Evolutionary conservation across 257 asterid genomes (phyloP).

Genomic region (Solanum neorickii): DNA sequence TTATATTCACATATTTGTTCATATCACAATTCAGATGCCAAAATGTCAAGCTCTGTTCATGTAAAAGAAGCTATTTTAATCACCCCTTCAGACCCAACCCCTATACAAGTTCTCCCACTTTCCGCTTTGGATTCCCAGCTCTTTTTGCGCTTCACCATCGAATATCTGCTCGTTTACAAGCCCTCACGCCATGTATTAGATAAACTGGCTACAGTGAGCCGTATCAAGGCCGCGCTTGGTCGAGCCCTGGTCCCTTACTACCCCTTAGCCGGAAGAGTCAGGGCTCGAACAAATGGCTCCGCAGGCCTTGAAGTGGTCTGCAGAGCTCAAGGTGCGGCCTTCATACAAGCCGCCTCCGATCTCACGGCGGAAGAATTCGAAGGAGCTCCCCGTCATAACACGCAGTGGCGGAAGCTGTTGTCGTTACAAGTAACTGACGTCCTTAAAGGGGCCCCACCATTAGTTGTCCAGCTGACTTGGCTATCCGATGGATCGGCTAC

Average conservation of each 20-base stretch:
- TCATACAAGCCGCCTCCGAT: constrained; percentile 35
- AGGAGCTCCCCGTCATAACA: constrained; percentile 16
- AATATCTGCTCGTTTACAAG: constrained; percentile 40
- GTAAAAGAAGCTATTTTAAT: constrained; percentile 40
- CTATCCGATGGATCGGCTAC: constrained; percentile 46
- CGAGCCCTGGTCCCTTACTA: constrained; percentile 53
- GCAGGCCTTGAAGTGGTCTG: constrained; percentile 56
- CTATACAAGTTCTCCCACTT: constrained; percentile 42
- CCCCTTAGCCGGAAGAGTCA: constrained; percentile 58
- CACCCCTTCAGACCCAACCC: constrained; percentile 47
- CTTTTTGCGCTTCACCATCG: constrained; percentile 55
- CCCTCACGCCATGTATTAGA: constrained; percentile 14
- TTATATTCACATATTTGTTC: background rate
- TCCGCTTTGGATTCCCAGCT: constrained; percentile 66
- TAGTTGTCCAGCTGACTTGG: constrained; percentile 74
- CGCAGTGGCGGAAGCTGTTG: constrained; percentile 37
- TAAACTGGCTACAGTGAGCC: constrained; percentile 7
- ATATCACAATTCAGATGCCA: background rate
- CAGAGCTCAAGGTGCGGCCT: constrained; percentile 47
- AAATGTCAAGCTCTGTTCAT: constrained; percentile 32
- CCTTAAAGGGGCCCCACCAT: constrained; percentile 46
- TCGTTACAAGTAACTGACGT: constrained; percentile 39
- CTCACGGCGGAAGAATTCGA: constrained; percentile 24
- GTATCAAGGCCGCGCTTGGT: constrained; percentile 32
- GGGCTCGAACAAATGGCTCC: constrained; percentile 31